Conservation (phyloP, 352 stramenopile species). For the Thalassiosira mediterranea region DNA sequence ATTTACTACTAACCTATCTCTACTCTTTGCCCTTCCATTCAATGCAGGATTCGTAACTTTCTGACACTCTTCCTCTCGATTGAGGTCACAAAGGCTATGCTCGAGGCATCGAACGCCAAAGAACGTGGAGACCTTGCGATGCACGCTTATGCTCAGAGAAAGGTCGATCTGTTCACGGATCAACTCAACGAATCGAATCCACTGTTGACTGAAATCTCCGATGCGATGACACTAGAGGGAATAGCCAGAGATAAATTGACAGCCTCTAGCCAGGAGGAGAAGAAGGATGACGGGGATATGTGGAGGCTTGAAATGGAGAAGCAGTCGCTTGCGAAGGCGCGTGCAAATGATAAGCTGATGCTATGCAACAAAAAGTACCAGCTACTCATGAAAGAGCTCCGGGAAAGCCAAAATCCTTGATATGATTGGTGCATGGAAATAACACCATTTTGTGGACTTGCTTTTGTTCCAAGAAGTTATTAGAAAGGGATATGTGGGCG, state of each 20-base stretch:
- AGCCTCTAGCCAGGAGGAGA: conserved; percentile 7
- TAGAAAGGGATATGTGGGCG: no score
- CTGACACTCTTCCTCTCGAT: conserved; percentile 85
- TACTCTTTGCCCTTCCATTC: no score
- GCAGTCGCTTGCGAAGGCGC: conserved; percentile 50
- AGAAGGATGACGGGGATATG: conserved; percentile 27
- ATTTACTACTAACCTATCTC: no score
- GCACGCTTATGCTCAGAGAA: conserved; percentile 46
- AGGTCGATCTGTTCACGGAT: conserved; percentile 77
- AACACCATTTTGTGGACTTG: no score
- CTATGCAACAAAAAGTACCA: conserved; percentile 76
- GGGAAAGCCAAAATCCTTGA: conserved; percentile 34
- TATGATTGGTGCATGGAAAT: no score
- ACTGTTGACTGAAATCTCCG: conserved; percentile 83
- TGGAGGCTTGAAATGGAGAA: conserved; percentile 52
- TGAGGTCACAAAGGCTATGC: conserved; percentile 84
- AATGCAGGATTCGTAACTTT: conserved; percentile 84
- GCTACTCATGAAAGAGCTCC: conserved; percentile 69
- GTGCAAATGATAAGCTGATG: conserved; percentile 71
- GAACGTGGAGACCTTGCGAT: conserved; percentile 23
- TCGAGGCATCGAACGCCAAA: conserved; percentile 63
- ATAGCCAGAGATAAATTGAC: conserved; percentile 43
- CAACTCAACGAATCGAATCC: conserved; percentile 86
- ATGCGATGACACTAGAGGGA: conserved; percentile 84
- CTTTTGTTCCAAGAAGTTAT: no score